Evolutionary conservation across 129 eudicot species (phyloP).

Genomic region (sunflower (Helianthus annuus)): DNA sequence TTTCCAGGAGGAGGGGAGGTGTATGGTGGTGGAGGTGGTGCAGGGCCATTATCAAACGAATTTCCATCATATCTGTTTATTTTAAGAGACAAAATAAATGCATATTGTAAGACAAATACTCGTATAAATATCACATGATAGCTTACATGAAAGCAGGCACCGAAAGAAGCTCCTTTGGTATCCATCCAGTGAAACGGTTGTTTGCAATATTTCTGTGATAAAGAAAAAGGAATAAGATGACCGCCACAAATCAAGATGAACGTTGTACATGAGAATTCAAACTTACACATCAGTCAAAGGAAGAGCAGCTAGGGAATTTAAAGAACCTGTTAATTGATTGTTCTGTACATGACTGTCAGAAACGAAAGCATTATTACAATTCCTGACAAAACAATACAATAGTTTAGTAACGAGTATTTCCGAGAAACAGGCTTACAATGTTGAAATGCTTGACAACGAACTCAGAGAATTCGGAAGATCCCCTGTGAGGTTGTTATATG

Average conservation of each 20-base stretch:
- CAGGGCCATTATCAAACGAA: conserved; percentile 86
- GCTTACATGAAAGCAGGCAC: conserved; percentile 76
- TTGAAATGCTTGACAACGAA: conserved; percentile 69
- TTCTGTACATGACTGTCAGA: conserved; percentile 79
- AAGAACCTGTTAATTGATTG: conserved; percentile 86
- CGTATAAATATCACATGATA: not conserved
- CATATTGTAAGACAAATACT: not conserved
- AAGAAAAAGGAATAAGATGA: conserved; percentile 18
- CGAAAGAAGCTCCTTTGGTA: conserved; percentile 76
- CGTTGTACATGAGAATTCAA: conserved; percentile 6
- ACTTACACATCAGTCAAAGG: conserved; percentile 87
- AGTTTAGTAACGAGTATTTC: conserved; percentile 11
- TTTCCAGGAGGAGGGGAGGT: conserved; percentile 90
- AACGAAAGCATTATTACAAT: conserved; percentile 21
- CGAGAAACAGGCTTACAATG: conserved; percentile 54
- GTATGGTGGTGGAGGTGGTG: conserved; percentile 98
- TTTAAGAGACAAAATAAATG: not conserved
- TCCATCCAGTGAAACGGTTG: conserved; percentile 91
- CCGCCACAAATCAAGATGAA: not conserved
- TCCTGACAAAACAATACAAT: conserved; percentile 1
- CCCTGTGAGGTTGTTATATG: conserved; percentile 81
- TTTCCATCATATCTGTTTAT: conserved; percentile 79
- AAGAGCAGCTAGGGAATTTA: conserved; percentile 57
- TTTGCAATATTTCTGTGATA: conserved; percentile 81
- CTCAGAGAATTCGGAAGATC: conserved; percentile 81